Evolutionary conservation across 768 basidiomycete species (phyloP).

Genomic region (Pisolithus microcarpus): DNA sequence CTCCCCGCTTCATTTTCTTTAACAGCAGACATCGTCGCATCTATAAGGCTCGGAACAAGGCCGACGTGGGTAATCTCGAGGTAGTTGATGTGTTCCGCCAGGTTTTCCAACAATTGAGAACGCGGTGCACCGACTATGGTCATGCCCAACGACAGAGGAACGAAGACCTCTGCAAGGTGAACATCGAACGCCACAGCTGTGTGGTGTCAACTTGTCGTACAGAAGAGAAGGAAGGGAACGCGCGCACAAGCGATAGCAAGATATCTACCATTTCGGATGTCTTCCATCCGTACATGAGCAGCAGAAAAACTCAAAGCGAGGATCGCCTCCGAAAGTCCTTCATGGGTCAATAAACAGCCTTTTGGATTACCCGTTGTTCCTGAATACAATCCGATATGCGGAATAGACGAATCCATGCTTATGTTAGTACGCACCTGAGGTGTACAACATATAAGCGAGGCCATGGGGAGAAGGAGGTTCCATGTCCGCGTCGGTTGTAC

Average conservation of each 20-base stretch:
- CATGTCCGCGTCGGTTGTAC: conserved; percentile 24
- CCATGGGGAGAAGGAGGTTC: conserved; percentile 23
- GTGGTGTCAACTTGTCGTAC: neutral
- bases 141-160: conserved; percentile 38
- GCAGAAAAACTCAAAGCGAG: conserved; percentile 21
- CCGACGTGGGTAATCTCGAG: conserved; percentile 44
- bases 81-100: conserved; percentile 34
- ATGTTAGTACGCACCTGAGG: conserved; percentile 32
- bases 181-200: conserved; percentile 49
- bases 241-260: conserved; percentile 40
- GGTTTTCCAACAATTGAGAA: conserved; percentile 32
- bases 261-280: conserved; percentile 25
- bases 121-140: conserved; percentile 37
- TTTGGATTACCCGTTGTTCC: conserved; percentile 49
- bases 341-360: conserved; percentile 38
- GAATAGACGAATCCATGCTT: neutral
- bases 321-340: conserved; percentile 28
- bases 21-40: conserved; percentile 35
- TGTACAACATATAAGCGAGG: conserved; percentile 42
- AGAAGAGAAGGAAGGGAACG: neutral
- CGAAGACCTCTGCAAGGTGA: conserved; percentile 39
- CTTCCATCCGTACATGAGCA: conserved; percentile 15
- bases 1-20: conserved; percentile 24
- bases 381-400: conserved; percentile 9
- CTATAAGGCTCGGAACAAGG: conserved; percentile 47